Conservation (phyloP, 352 stramenopile species). For the Globisporangium nagaii region DNA sequence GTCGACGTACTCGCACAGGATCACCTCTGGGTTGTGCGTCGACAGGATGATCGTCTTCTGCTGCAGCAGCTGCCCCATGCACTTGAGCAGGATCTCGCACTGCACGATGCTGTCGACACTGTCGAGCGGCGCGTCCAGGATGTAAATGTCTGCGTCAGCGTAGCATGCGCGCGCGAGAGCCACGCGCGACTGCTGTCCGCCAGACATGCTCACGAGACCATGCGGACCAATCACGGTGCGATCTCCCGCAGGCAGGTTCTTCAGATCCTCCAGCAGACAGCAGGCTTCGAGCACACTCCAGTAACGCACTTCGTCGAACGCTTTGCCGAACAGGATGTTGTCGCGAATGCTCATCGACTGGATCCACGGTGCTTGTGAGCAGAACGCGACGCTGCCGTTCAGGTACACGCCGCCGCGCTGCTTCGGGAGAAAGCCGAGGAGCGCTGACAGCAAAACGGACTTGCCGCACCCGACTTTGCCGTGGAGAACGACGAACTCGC, state of each 20-base stretch:
- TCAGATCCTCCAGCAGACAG: slow-evolving; percentile 36
- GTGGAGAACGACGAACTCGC: slow-evolving; percentile 51
- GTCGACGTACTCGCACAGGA: slow-evolving; percentile 36
- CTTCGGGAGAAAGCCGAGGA: slow-evolving; percentile 44
- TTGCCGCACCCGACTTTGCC: slow-evolving; percentile 63
- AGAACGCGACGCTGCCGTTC: slow-evolving; percentile 61
- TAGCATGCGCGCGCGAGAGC: slow-evolving; percentile 54
- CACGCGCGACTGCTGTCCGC: slow-evolving; percentile 50
- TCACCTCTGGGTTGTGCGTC: slow-evolving; percentile 51
- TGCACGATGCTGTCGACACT: slow-evolving; percentile 56
- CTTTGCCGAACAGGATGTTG: slow-evolving; percentile 95
- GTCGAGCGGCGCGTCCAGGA: slow-evolving; percentile 47
- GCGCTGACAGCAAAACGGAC: slow-evolving; percentile 42
- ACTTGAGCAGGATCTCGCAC: slow-evolving; percentile 54
- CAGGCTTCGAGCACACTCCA: slow-evolving; percentile 60
- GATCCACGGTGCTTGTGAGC: slow-evolving; percentile 92
- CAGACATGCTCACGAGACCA: slow-evolving; percentile 43
- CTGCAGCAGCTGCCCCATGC: slow-evolving; percentile 38
- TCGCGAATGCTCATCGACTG: slow-evolving; percentile 95
- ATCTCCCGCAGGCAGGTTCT: slow-evolving; percentile 50
- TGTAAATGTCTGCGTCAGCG: slow-evolving; percentile 44
- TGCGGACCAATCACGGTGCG: slow-evolving; percentile 38
- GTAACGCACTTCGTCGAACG: slow-evolving; percentile 60
- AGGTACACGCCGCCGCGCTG: slow-evolving; percentile 32
- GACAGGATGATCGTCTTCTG: slow-evolving; percentile 49